Conservation (phyloP, 371 early-diverging fungal genomes). For the Mortierella sp. region DNA sequence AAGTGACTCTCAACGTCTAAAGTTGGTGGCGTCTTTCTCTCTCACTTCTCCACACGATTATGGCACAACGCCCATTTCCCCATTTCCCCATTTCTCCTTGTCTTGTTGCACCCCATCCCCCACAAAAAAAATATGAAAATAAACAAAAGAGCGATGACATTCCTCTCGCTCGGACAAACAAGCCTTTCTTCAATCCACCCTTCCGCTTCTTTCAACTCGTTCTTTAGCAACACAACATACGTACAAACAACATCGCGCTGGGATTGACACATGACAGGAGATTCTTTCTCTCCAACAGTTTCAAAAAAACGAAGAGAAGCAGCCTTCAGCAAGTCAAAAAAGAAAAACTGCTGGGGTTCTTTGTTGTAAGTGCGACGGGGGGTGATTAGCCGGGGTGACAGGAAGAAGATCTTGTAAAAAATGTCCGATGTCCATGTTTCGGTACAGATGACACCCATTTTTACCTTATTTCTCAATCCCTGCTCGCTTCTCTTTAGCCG, state of each 20-base stretch:
- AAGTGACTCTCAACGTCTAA: neutral
- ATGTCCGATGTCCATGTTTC: neutral
- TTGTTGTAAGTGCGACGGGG: neutral
- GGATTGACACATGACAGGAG: neutral
- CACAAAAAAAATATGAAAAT: too few species aligned
- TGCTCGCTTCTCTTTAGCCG: neutral
- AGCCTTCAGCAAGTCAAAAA: neutral
- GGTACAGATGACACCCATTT: neutral
- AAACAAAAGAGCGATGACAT: neutral
- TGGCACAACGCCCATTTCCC: neutral
- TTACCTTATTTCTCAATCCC: neutral
- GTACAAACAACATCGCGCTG: neutral
- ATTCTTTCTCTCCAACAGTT: neutral
- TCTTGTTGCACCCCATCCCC: neutral
- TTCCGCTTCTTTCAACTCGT: neutral
- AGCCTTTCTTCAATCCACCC: neutral
- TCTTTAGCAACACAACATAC: neutral
- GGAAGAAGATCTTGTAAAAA: neutral
- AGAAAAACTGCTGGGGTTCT: neutral
- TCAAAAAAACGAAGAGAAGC: neutral
- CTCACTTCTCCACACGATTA: neutral
- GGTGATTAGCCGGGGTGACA: neutral
- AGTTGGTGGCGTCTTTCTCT: neutral
- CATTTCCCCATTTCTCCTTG: neutral
- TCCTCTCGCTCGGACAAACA: neutral